These are phyloP conservation scores for Aspergillus eucalypticola DNA, from an alignment of 2,329 filamentous ascomycete genomes.

Conservation along the genomic window DNA sequence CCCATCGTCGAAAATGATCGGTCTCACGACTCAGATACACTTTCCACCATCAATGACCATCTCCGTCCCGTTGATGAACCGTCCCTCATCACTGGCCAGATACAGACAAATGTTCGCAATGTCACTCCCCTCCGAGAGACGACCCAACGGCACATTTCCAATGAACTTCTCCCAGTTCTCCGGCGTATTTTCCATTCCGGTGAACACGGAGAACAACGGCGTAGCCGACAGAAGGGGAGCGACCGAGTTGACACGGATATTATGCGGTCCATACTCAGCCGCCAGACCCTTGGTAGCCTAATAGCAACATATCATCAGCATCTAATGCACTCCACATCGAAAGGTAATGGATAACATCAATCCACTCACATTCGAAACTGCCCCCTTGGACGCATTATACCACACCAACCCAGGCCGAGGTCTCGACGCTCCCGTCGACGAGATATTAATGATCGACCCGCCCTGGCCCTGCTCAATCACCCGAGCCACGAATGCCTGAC, in stretches of 20 bases:
- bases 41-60: conserved; percentile 64
- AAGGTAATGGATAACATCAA: neutral
- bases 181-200: conserved; percentile 46
- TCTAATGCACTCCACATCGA: neutral
- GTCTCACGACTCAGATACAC: conserved; percentile 31
- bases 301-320: conserved; percentile 11
- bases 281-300: conserved; percentile 67
- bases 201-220: conserved; percentile 56
- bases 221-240: conserved; percentile 69
- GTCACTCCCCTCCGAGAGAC: conserved; percentile 54
- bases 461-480: conserved; percentile 43
- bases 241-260: conserved; percentile 72
- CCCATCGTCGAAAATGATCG: neutral
- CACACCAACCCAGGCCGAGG: conserved; percentile 47
- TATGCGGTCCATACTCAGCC: conserved; percentile 69
- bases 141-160: conserved; percentile 46
- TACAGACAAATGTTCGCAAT: conserved; percentile 71
- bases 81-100: conserved; percentile 69
- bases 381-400: conserved; percentile 50
- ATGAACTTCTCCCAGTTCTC: conserved; percentile 49
- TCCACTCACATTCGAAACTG: conserved; percentile 44
- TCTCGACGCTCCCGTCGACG: conserved; percentile 44
- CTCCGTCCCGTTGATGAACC: conserved; percentile 72
- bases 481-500: conserved; percentile 35
- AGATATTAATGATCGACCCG: conserved; percentile 48